Base-by-base conservation (phyloP, 805 yeast species). In the Sugiyamaella qingdaonensis region DNA sequence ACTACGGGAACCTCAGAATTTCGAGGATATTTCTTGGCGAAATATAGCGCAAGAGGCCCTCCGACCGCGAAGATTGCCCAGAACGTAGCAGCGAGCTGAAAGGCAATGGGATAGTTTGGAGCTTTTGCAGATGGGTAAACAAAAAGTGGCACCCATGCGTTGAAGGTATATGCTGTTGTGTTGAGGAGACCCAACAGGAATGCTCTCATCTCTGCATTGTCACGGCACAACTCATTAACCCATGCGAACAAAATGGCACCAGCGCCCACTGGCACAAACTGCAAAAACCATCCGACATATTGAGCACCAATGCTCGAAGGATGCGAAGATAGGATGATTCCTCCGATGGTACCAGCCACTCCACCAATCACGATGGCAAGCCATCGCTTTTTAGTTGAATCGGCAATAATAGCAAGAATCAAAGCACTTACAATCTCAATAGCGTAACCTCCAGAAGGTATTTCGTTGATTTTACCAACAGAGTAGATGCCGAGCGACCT, bases 401-500 rank as follows among this genome's bases (percentile, higher is more conserved):
- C 56, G 2, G 56, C 49, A 24, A 39, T 24, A 2, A 49, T 37
- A 16, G 54, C 52, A 51, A 37, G 43, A 21, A 48, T 42, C 36
- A 50, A n/a, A 35, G 57, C 49, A 41, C 45, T 16, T 4, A 50
- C 52, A 45, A 53, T 51, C 18, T 46, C 45, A 45, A 55, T 29
- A 18, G 54, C 54, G 31, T 49, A 49, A 2, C 53, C 56, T 19
- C 46, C 46, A 18, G 55, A 44, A 11, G 55, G 55, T 41, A 49
- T 44, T 14, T 32, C 50, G 39, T 54, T 51, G 33, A 54, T 39
- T 32, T 54, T 46, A 8, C 36, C 48, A 1, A 44, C 44, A 35
- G 47, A 21, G 34, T 48, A 53, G 45, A 85, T 39, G 16, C 13
- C 19, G 8, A 39, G 43, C 2, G 43, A 39, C 13, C 21, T 39